These are phyloP conservation scores for Zostera marina DNA, from an alignment of 116 monocot genomes.

Conservation along the genomic window DNA sequence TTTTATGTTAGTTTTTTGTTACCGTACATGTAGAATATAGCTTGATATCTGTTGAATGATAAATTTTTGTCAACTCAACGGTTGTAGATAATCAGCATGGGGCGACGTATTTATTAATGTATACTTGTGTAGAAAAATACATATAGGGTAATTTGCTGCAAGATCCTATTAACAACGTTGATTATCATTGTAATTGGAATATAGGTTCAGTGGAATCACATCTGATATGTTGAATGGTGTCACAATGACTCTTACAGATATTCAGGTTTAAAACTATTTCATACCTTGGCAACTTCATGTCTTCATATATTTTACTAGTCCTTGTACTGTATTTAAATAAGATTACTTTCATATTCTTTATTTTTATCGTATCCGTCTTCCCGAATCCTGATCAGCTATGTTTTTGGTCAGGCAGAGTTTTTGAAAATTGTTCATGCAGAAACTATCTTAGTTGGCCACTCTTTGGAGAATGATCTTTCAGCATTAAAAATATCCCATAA, in stretches of 20 bases:
- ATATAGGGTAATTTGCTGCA: too few relatives aligned
- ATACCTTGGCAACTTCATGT: background rate
- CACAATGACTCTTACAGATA: slow-evolving; percentile 75
- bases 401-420: slow-evolving; percentile 62
- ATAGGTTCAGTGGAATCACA: slow-evolving; percentile 96
- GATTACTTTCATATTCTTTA: background rate
- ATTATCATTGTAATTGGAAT: background rate
- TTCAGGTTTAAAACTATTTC: slow-evolving; percentile 43
- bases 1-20: too few relatives aligned
- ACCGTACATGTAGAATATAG: too few relatives aligned
- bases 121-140: too few relatives aligned
- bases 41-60: too few relatives aligned
- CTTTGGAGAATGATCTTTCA: slow-evolving; percentile 93
- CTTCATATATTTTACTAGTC: background rate
- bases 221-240: slow-evolving; percentile 77
- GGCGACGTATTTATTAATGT: too few relatives aligned
- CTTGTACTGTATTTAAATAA: too few relatives aligned
- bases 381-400: background rate
- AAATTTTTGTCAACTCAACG: too few relatives aligned
- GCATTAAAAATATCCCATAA: slow-evolving; percentile 82
- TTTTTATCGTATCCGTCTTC: too few relatives aligned
- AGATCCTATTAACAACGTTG: too few relatives aligned
- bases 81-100: too few relatives aligned
- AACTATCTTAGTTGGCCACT: slow-evolving; percentile 93
- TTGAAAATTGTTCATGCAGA: slow-evolving; percentile 60